Conservation (phyloP, 129 eudicot genomes). For the Flaveria bidentis region DNA sequence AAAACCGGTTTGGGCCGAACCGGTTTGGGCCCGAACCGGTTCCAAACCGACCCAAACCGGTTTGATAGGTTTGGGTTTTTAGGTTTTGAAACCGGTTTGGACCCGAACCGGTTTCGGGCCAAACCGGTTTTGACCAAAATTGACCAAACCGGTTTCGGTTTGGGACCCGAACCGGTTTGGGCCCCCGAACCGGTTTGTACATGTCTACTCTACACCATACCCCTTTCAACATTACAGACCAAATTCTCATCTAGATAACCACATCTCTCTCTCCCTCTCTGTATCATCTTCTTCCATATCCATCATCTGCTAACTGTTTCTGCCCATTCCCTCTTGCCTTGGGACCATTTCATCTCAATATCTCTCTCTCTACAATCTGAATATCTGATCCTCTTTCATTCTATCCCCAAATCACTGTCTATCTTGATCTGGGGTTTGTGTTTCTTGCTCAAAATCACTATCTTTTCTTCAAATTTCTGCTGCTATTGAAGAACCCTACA, state of each 20-base stretch:
- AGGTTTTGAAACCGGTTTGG: too few relatives aligned
- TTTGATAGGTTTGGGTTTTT: too few relatives aligned
- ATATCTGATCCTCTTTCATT: conserved; percentile 24
- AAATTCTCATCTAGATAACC: conserved; percentile 14
- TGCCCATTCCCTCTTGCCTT: conserved; percentile 40
- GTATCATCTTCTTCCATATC: conserved; percentile 26
- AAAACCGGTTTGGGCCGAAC: too few relatives aligned
- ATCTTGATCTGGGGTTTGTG: conserved; percentile 47
- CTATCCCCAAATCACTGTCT: conserved; percentile 38
- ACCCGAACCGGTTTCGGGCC: too few relatives aligned
- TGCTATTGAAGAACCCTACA: background rate
- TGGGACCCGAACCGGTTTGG: too few relatives aligned
- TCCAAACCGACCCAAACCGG: too few relatives aligned
- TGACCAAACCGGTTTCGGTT: too few relatives aligned
- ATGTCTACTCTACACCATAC: too few relatives aligned
- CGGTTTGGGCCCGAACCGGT: too few relatives aligned
- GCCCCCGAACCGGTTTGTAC: too few relatives aligned
- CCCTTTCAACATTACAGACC: conserved; percentile 19
- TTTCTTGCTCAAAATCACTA: conserved; percentile 17
- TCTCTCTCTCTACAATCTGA: conserved; percentile 18
- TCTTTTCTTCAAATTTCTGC: conserved; percentile 21
- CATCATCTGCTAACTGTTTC: conserved; percentile 31
- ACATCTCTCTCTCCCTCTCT: conserved; percentile 32
- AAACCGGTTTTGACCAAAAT: too few relatives aligned
- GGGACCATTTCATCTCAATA: conserved; percentile 31